These are phyloP conservation scores for Phenoliferia sp. DNA, from an alignment of 1,284 basidiomycete genomes.

Conservation along the genomic window DNA sequence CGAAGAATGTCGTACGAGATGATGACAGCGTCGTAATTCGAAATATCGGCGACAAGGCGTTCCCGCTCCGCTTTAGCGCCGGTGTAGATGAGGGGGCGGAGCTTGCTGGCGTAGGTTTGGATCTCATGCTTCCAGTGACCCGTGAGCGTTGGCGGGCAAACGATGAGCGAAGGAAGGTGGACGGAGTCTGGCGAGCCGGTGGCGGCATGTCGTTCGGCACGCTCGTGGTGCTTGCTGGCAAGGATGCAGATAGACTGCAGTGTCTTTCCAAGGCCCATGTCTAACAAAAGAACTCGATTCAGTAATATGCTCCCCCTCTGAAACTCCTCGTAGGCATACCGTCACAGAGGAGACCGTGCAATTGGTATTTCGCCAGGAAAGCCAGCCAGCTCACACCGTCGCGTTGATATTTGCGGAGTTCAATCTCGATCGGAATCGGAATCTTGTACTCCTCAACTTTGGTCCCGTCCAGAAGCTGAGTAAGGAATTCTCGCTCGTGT, in stretches of 20 bases:
- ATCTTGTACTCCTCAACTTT: constrained; percentile 90
- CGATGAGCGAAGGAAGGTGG: constrained; percentile 87
- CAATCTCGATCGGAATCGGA: constrained; percentile 85
- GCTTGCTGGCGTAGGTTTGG: constrained; percentile 80
- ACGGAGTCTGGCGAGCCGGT: constrained; percentile 70
- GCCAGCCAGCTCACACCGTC: constrained; percentile 99
- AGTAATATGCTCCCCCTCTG: neutral
- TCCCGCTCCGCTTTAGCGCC: constrained; percentile 85
- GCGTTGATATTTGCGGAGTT: constrained; percentile 93
- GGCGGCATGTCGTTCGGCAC: constrained; percentile 62
- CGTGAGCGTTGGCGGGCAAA: constrained; percentile 94
- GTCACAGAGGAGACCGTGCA: constrained; percentile 97
- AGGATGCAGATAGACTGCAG: constrained; percentile 97
- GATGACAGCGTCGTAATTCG: constrained; percentile 79
- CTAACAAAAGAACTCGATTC: constrained; percentile 46
- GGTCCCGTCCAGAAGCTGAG: constrained; percentile 87
- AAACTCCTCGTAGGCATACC: constrained; percentile 53
- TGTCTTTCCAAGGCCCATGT: constrained; percentile 99
- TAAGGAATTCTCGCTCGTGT: constrained; percentile 84
- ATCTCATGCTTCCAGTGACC: constrained; percentile 99
- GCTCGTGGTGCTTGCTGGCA: constrained; percentile 87
- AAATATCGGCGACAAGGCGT: constrained; percentile 60
- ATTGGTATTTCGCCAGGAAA: constrained; percentile 90
- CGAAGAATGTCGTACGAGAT: constrained; percentile 97
- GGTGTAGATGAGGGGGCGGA: constrained; percentile 82